These are phyloP conservation scores for Cystobasidiaceae sp. DNA, from an alignment of 1,284 basidiomycete genomes.

Conservation along the genomic window DNA sequence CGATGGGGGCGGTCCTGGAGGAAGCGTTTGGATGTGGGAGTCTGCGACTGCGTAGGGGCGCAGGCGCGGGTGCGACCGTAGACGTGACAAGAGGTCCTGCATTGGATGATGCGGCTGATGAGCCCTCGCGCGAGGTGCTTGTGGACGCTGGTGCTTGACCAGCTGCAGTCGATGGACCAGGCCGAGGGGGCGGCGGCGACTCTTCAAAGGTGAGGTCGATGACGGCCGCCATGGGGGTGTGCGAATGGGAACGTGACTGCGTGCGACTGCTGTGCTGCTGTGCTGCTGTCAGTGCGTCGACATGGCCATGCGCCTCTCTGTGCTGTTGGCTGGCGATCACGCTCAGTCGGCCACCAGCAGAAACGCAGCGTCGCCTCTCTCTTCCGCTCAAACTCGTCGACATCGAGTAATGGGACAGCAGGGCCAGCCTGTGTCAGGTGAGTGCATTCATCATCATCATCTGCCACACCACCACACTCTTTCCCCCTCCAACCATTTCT, in stretches of 20 bases:
- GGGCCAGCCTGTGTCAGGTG: not conserved
- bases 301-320: too few species aligned
- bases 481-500: not conserved
- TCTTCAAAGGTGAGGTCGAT: not conserved
- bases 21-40: slow-evolving; percentile 3
- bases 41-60: not conserved
- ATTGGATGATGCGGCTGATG: not conserved
- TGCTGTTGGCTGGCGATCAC: too few species aligned
- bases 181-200: not conserved
- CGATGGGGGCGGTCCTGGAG: slow-evolving; percentile 10
- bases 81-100: not conserved
- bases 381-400: too few species aligned
- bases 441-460: not conserved
- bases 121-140: not conserved
- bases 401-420: too few species aligned
- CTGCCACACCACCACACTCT: not conserved
- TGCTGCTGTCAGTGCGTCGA: not conserved
- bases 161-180: not conserved
- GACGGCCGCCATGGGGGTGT: not conserved
- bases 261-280: not conserved
- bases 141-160: not conserved
- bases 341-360: too few species aligned
- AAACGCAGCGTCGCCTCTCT: too few species aligned
- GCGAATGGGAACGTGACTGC: too few species aligned
- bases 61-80: not conserved